Percentiles rank a stretch among this genome's conserved stretches.
Evolutionary conservation across 495 filamentous ascomycete species (phyloP).

Genomic region (Neurospora pannonica): DNA sequence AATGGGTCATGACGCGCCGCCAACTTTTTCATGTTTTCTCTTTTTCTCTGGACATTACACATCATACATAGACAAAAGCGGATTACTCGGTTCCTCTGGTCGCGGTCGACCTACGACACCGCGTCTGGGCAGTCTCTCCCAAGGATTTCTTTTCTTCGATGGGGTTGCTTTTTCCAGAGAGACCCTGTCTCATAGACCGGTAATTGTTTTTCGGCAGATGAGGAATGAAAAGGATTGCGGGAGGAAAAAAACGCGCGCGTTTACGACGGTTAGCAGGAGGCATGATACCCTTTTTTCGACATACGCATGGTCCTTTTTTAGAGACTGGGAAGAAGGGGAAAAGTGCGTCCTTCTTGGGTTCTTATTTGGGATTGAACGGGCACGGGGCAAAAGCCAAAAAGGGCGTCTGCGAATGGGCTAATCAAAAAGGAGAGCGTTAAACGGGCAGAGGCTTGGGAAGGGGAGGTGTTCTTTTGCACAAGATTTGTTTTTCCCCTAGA

Average conservation of each 20-base stretch:
- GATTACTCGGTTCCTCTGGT: conserved; percentile 45
- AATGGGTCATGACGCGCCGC: conserved; percentile 29
- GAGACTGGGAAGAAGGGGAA: conserved; percentile 12
- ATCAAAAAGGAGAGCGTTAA: conserved; percentile 10
- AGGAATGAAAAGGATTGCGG: conserved; percentile 11
- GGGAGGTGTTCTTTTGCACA: conserved; percentile 10
- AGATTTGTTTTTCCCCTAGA: conserved; percentile 9
- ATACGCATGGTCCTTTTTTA: conserved; percentile 7
- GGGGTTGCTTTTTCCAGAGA: conserved; percentile 20
- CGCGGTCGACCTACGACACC: conserved; percentile 20
- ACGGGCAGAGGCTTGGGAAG: conserved; percentile 1
- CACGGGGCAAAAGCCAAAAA: conserved; percentile 16
- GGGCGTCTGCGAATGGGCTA: conserved; percentile 10
- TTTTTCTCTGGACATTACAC: conserved; percentile 25
- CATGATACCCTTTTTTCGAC: conserved; percentile 30
- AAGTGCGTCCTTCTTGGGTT: conserved; percentile 14
- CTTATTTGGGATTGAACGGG: conserved; percentile 15
- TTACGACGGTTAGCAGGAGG: conserved; percentile 14
- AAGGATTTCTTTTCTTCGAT: conserved; percentile 15
- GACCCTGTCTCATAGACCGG: conserved; percentile 30
- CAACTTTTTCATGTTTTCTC: conserved; percentile 20
- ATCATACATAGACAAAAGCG: conserved; percentile 51
- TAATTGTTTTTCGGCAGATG: conserved; percentile 34
- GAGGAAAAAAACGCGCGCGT: conserved; percentile 18
- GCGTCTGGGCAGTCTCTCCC: conserved; percentile 13